Evolutionary conservation across 192 early-diverging fungal species (phyloP), one percentile per base, ranked within the genome.

Genomic region (Gigaspora rosea): DNA sequence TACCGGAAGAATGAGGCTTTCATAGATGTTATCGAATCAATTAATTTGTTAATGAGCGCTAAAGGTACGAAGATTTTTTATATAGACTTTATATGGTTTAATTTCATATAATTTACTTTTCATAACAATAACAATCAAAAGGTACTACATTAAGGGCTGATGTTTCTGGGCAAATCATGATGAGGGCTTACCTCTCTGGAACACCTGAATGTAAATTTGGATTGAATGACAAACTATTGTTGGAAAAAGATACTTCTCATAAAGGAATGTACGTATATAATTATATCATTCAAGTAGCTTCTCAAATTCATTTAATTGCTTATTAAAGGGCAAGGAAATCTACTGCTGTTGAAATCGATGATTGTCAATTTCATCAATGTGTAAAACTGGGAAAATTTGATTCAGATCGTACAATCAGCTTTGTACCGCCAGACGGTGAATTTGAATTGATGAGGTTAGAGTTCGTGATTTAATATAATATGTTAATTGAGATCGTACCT

Each of bases 1-100:
- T 97, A 99, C 84, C 89, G 95, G 75, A 98, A 98, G 84, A 99
- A 99, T 81, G 97, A 99, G 80, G 96, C 94, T 1, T 97, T 97
- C 81, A 88, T 99, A 22, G 97, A 99, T 86, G 96, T 99, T n/a
- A 95, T 99, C 63, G 97, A 99, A 82, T 93, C 92, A 50, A 95
- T 99, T 54, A 99, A 99, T 78, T 76, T 98, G 56, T 84, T 99
- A 63, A 86, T 98, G 81, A 94, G 91, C 67, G 84, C 80, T n/a
- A 85, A 82, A 57, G 85, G 83, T 64, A 82, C 8, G 4, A 33
- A 22, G 22, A 12, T 74, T 69, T 1, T 68, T 16, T 41, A 46
- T 32, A 63, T 47, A 41, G 20, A 47, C 8, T 62, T 16, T 64
- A 51, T 51, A 11, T 51, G 15, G 51, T 13, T 52, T 13, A 9